Percentiles rank a stretch among this genome's conserved stretches.
These are phyloP conservation scores for Nicotiana tomentosiformis DNA, from an alignment of 257 asterid genomes.

Conservation along the genomic window DNA sequence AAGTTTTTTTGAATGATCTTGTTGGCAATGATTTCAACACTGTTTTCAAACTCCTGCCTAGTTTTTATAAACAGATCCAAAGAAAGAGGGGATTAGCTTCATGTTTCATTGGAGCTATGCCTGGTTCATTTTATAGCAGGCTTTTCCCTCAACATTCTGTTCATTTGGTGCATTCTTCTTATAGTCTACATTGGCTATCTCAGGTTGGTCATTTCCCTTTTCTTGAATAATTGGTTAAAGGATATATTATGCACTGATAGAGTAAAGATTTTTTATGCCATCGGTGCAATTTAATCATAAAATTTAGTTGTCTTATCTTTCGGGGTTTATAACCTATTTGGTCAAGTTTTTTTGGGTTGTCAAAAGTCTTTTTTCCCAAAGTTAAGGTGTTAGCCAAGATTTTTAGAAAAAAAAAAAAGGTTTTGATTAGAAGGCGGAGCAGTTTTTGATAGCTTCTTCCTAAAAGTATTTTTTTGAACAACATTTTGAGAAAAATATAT, in stretches of 20 bases:
- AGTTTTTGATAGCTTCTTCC: no score
- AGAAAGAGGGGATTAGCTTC: neutral
- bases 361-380: no score
- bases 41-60: constrained; percentile 5
- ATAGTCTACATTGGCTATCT: constrained; percentile 11
- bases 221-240: neutral
- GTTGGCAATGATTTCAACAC: constrained; percentile 15
- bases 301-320: no score
- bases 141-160: constrained; percentile 5
- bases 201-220: neutral
- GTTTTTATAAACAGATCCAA: neutral
- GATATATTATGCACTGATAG: neutral
- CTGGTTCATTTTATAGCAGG: constrained; percentile 17
- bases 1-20: constrained; percentile 14
- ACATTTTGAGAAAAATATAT: no score
- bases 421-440: no score
- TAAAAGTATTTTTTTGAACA: no score
- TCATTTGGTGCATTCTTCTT: constrained; percentile 15
- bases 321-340: no score
- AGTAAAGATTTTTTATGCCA: neutral
- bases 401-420: no score
- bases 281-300: no score
- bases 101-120: constrained; percentile 8
- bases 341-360: no score
- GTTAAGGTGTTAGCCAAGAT: no score